Percentiles rank a stretch among this genome's conserved stretches.
Conservation (phyloP, 1,139 yeast genomes). For the Geotrichum citri-aurantii region DNA sequence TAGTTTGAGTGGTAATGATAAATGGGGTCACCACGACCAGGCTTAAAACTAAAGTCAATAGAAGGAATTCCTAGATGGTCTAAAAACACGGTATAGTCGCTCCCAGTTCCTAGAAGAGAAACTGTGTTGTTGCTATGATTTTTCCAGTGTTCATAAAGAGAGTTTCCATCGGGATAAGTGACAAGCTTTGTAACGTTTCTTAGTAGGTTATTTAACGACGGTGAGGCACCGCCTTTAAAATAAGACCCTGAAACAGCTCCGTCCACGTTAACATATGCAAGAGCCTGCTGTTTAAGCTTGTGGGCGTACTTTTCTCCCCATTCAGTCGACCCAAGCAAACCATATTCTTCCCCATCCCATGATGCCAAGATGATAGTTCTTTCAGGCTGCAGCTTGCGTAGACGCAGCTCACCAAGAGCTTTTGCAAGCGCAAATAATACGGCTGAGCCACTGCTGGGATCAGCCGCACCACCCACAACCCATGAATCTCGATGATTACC, state of each 20-base stretch:
- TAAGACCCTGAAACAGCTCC: slow-evolving; percentile 52
- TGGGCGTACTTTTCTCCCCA: slow-evolving; percentile 52
- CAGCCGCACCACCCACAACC: slow-evolving; percentile 69
- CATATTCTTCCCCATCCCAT: slow-evolving; percentile 75
- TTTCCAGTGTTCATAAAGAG: slow-evolving; percentile 53
- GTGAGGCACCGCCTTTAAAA: slow-evolving; percentile 46
- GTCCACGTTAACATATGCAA: slow-evolving; percentile 60
- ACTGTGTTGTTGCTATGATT: slow-evolving; percentile 37
- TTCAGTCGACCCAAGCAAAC: slow-evolving; percentile 62
- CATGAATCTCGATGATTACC: slow-evolving; percentile 73
- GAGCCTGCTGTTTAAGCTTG: slow-evolving; percentile 42
- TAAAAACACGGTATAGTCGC: slow-evolving; percentile 62
- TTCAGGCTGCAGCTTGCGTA: slow-evolving; percentile 54
- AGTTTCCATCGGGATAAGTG: slow-evolving; percentile 40
- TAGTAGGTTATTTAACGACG: slow-evolving; percentile 44
- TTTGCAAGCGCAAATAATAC: slow-evolving; percentile 53
- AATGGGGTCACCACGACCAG: slow-evolving; percentile 43
- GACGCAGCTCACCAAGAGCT: slow-evolving; percentile 45
- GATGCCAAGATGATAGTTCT: slow-evolving; percentile 58
- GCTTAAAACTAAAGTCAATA: slow-evolving; percentile 49
- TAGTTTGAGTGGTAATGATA: slow-evolving; percentile 67
- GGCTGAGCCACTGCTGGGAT: slow-evolving; percentile 65
- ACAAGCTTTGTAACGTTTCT: slow-evolving; percentile 40
- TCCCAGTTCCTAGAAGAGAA: slow-evolving; percentile 54
- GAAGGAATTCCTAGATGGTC: slow-evolving; percentile 65